phyloP scores from a whole-genome alignment of 164 flowering plant genomes.

The Nymphaea thermarum region DNA sequence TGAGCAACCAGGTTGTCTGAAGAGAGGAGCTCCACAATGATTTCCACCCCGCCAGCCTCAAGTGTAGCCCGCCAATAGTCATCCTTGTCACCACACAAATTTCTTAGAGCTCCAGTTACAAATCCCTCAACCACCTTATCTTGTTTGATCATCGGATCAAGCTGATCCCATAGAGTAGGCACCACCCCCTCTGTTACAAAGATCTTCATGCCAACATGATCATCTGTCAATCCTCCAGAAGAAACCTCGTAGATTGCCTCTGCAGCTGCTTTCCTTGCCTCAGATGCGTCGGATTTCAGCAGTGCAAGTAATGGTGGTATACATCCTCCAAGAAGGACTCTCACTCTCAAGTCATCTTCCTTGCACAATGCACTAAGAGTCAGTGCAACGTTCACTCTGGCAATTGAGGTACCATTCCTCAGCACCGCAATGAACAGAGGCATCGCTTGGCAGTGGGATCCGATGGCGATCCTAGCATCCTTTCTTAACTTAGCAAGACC shows the following conservation, averaged over 20 bases:
- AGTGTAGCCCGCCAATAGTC: constrained; percentile 68
- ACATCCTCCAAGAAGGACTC: constrained; percentile 87
- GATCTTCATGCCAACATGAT: constrained; percentile 82
- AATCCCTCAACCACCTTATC: constrained; percentile 82
- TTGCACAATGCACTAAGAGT: constrained; percentile 56
- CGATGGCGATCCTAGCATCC: constrained; percentile 66
- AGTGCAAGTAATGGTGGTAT: constrained; percentile 77
- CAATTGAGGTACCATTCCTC: constrained; percentile 52
- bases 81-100: constrained; percentile 83
- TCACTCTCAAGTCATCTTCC: constrained; percentile 68
- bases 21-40: constrained; percentile 64
- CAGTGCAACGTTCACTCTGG: constrained; percentile 69
- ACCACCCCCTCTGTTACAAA: constrained; percentile 89
- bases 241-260: constrained; percentile 82
- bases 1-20: constrained; percentile 64
- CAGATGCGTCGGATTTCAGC: constrained; percentile 54
- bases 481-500: constrained; percentile 54
- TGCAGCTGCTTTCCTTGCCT: constrained; percentile 79
- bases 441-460: constrained; percentile 80
- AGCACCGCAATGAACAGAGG: constrained; percentile 69
- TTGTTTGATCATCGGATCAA: constrained; percentile 44
- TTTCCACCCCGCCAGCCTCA: constrained; percentile 77
- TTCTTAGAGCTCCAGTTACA: constrained; percentile 78
- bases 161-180: constrained; percentile 79
- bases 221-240: constrained; percentile 68